A percentile compares a stretch with the other conserved stretches of the same genome.
These are phyloP conservation scores for Stachybotrys chlorohalonatus DNA, from an alignment of 2,329 filamentous ascomycete genomes.

Conservation along the genomic window DNA sequence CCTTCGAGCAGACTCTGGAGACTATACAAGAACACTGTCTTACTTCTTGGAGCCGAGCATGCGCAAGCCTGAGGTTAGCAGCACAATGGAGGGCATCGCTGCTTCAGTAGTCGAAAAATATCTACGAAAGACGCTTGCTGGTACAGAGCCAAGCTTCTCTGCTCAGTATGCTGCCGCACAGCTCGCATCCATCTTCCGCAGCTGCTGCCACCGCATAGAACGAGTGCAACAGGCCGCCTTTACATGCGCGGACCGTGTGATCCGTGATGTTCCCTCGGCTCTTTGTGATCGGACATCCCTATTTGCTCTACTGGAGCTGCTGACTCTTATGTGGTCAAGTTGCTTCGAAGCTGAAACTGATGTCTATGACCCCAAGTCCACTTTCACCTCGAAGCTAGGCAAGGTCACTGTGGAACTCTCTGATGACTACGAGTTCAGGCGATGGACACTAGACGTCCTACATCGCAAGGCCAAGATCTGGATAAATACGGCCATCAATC, in stretches of 20 bases:
- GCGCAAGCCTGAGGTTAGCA: slow-evolving; percentile 53
- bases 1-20: slow-evolving; percentile 74
- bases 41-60: slow-evolving; percentile 95
- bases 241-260: slow-evolving; percentile 74
- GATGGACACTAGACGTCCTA: slow-evolving; percentile 68
- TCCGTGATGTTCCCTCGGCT: slow-evolving; percentile 76
- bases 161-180: slow-evolving; percentile 85
- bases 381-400: slow-evolving; percentile 67
- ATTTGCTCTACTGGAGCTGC: slow-evolving; percentile 83
- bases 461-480: slow-evolving; percentile 70
- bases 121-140: slow-evolving; percentile 63
- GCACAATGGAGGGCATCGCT: slow-evolving; percentile 55
- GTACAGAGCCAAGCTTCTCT: slow-evolving; percentile 69
- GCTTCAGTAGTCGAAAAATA: slow-evolving; percentile 71
- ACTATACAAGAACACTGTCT: slow-evolving; percentile 79
- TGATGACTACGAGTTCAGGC: slow-evolving; percentile 79
- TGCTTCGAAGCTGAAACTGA: slow-evolving; percentile 93
- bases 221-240: slow-evolving; percentile 84
- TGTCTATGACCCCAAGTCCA: slow-evolving; percentile 78
- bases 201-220: slow-evolving; percentile 88
- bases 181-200: slow-evolving; percentile 74
- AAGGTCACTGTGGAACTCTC: slow-evolving; percentile 83
- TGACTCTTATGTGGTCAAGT: slow-evolving; percentile 91
- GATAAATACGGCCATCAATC: slow-evolving; percentile 71
- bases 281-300: slow-evolving; percentile 84